These are phyloP conservation scores for Musa schizocarpa DNA, from an alignment of 176 grass and related monocot genomes.

Conservation along the genomic window DNA sequence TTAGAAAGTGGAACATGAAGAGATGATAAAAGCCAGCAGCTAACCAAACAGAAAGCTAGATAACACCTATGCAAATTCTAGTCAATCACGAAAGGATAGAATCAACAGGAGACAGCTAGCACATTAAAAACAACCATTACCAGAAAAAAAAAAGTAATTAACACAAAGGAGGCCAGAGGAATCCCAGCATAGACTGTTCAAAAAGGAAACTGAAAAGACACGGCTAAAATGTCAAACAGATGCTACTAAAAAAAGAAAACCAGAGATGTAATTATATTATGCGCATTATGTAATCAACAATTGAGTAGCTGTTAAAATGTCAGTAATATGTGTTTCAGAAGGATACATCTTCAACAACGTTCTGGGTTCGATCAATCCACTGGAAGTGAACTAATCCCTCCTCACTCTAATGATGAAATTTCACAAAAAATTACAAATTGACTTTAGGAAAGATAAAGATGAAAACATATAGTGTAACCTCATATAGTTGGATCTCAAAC, in stretches of 20 bases:
- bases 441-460: conserved; percentile 25
- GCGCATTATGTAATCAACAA: not conserved
- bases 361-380: conserved; percentile 82
- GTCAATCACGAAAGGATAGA: not conserved
- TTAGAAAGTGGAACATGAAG: not conserved
- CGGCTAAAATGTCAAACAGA: not conserved
- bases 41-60: not conserved
- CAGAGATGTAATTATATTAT: not conserved
- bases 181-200: not conserved
- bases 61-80: not conserved
- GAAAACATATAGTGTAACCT: conserved; percentile 3
- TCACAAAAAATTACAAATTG: not conserved
- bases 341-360: conserved; percentile 87
- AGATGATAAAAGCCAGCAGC: not conserved
- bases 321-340: conserved; percentile 1
- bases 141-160: not conserved
- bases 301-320: not conserved
- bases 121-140: not conserved
- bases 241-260: not conserved
- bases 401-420: conserved; percentile 43
- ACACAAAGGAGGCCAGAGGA: not conserved
- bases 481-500: not conserved
- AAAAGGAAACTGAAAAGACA: not conserved
- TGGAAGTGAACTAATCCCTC: conserved; percentile 98
- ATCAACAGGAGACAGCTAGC: not conserved